Evolutionary conservation across 768 basidiomycete genomes (phyloP).

Genomic region (Boletus subcaerulescens): DNA sequence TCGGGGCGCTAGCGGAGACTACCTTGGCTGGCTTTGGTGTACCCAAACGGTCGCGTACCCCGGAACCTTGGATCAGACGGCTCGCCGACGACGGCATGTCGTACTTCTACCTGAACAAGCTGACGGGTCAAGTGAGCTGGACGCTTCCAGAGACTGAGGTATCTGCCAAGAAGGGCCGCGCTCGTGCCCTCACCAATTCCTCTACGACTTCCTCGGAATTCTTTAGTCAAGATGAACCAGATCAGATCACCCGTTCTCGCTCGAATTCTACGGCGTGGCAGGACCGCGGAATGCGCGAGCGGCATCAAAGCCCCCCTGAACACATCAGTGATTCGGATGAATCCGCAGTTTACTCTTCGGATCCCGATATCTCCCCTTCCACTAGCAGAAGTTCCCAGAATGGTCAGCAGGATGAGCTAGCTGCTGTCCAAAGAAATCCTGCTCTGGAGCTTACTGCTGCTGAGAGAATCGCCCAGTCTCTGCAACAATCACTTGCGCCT

Average conservation of each 20-base stretch:
- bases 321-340: slow-evolving; percentile 76
- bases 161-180: slow-evolving; percentile 29
- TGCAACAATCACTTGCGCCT: slow-evolving; percentile 60
- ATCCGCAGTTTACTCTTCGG: slow-evolving; percentile 50
- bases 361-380: slow-evolving; percentile 30
- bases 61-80: slow-evolving; percentile 81
- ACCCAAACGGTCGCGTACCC: slow-evolving; percentile 54
- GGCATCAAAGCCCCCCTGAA: slow-evolving; percentile 33
- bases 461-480: slow-evolving; percentile 62
- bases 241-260: slow-evolving; percentile 26
- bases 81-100: slow-evolving; percentile 81
- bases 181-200: slow-evolving; percentile 33
- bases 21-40: slow-evolving; percentile 57
- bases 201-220: slow-evolving; percentile 33
- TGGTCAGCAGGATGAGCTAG: slow-evolving; percentile 20
- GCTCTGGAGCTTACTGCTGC: slow-evolving; percentile 55
- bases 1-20: slow-evolving; percentile 36
- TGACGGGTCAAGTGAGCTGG: slow-evolving; percentile 68
- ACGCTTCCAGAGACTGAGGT: slow-evolving; percentile 51
- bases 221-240: slow-evolving; percentile 22
- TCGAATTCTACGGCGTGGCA: slow-evolving; percentile 36
- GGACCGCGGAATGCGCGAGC: slow-evolving; percentile 23
- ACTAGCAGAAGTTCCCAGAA: slow-evolving; percentile 32
- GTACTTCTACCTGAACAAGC: slow-evolving; percentile 75
- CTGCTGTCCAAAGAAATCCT: slow-evolving; percentile 17